Base-by-base conservation (phyloP, 2,329 filamentous ascomycete species). In the Knoxdaviesia proteae region DNA sequence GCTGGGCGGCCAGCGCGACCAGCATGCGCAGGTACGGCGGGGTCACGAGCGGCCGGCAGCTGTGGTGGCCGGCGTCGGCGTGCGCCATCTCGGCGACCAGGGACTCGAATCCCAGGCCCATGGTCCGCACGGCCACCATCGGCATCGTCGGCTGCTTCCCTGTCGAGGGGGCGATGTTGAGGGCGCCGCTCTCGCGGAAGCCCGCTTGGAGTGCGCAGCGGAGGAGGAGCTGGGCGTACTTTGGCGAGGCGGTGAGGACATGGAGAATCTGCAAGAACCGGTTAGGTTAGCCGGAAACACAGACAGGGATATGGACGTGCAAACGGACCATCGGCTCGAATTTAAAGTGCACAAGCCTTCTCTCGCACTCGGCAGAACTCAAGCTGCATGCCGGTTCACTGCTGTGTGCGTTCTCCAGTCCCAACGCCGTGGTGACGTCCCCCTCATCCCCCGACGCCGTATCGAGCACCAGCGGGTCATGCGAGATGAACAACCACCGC, bases 291-390 rank as follows among this genome's bases (percentile, higher is more conserved):
- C 6, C 11, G 6, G 35, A 38, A 29, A 37, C 40, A 44, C 31
- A 38, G 36, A 4, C 7, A 20, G 10, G 31, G n/a, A 38, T 42
- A 42, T 20, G 36, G 42, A 45, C 36, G 20, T 35, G 45, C 51
- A 70, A 50, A 55, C 75, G 55, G 68, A 93, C 87, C 84, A 94
- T 86, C 5, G 87, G 84, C 57, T 94, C 87, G 54, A 92, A 94
- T 58, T 93, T 90, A 61, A 94, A 82, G 58, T 88, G 84, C 41
- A 94, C 68, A 57, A 71, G 59, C 53, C 70, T 64, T 52, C 60
- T 58, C 44, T 55, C 55, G 43, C 48, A 56, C 35, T 46, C 47
- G 4, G 45, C 45, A 20, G 20, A 20, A 20, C 20, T 20, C 20
- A 20, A 20, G 20, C 20, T 20, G 20, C 20, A 20, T 3, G 20